A percentile compares a stretch with the other conserved stretches of the same genome.
Conservation (phyloP, 163 green algal species). For the Scenedesmus sp. region DNA sequence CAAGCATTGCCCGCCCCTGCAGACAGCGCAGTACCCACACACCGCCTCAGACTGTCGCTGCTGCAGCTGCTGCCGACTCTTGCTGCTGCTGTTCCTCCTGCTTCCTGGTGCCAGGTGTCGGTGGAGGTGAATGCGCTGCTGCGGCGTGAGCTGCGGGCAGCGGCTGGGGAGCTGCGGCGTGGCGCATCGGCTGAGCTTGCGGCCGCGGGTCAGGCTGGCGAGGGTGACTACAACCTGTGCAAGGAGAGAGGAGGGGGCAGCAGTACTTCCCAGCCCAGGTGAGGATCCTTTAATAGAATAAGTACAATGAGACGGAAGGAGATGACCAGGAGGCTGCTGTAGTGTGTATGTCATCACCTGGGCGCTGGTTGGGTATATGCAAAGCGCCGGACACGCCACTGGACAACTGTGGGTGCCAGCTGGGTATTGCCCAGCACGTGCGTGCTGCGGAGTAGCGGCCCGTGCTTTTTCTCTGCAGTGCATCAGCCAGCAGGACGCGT, state of each 20-base stretch:
- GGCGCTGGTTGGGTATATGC: no score
- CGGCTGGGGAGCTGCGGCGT: constrained; percentile 35
- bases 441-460: no score
- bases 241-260: constrained; percentile 26
- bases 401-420: no score
- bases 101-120: neutral
- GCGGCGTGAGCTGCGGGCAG: constrained; percentile 36
- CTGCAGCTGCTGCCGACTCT: neutral
- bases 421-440: no score
- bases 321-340: no score
- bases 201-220: neutral
- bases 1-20: no score
- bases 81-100: neutral
- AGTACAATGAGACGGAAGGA: no score
- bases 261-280: neutral
- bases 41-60: neutral
- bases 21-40: neutral
- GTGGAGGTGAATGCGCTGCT: constrained; percentile 27
- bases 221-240: constrained; percentile 40
- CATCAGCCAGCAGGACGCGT: no score
- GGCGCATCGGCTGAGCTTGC: constrained; percentile 18
- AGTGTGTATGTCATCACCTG: no score
- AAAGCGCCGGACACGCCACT: no score
- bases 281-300: no score
- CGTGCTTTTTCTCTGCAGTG: no score